These are phyloP conservation scores for Garcileccinum viscosum DNA, from an alignment of 1,284 basidiomycete species.

Conservation along the genomic window DNA sequence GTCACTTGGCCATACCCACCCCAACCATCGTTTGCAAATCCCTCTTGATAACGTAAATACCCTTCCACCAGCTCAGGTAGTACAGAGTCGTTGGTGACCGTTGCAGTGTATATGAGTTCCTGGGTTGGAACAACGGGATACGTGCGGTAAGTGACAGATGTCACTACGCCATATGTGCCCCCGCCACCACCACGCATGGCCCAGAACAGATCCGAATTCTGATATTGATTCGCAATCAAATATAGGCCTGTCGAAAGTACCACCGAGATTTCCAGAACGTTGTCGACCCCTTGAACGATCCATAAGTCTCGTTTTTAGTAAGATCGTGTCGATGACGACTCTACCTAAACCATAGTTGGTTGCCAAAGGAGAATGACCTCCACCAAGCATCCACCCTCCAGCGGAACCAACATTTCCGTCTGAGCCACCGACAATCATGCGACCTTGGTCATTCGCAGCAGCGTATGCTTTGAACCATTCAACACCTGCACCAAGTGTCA, in stretches of 20 bases:
- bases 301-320: no score
- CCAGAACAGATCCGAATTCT: constrained; percentile 46
- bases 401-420: constrained; percentile 43
- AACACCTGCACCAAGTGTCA: constrained; percentile 49
- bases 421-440: constrained; percentile 42
- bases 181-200: constrained; percentile 57
- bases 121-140: constrained; percentile 41
- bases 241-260: constrained; percentile 23
- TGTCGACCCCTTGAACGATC: no score
- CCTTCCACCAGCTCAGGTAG: constrained; percentile 29
- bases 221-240: constrained; percentile 20
- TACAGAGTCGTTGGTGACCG: constrained; percentile 26
- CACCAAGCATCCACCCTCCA: constrained; percentile 50
- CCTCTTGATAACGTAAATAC: constrained; percentile 35
- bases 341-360: constrained; percentile 52
- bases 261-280: constrained; percentile 39
- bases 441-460: constrained; percentile 24
- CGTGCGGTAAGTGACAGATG: constrained; percentile 31
- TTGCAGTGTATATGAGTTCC: no score
- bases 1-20: constrained; percentile 22
- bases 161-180: constrained; percentile 37
- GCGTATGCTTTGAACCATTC: constrained; percentile 36
- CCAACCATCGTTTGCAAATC: constrained; percentile 40
- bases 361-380: constrained; percentile 49
- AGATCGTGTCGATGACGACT: no score